These are phyloP conservation scores for Ganoderma meredithae DNA, from an alignment of 1,284 basidiomycete species.

Conservation along the genomic window DNA sequence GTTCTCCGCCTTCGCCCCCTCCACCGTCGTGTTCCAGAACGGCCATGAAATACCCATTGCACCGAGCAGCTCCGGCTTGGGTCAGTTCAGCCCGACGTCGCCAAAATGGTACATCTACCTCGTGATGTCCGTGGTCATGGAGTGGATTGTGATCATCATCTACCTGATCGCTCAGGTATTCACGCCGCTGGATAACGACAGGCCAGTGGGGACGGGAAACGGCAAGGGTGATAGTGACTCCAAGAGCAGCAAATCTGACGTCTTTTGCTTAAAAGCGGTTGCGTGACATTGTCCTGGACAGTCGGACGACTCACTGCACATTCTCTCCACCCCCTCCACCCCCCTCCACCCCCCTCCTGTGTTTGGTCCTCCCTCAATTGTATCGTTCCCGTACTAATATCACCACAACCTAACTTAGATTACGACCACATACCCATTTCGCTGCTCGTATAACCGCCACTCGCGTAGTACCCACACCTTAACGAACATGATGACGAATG, in stretches of 20 bases:
- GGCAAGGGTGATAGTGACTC: neutral
- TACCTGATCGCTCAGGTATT: slow-evolving; percentile 52
- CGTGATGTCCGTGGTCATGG: slow-evolving; percentile 63
- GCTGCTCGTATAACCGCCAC: neutral
- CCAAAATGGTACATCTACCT: slow-evolving; percentile 64
- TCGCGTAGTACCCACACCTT: neutral
- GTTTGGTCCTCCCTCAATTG: neutral
- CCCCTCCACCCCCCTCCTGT: no score
- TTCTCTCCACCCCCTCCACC: no score
- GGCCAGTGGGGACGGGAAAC: slow-evolving; percentile 37
- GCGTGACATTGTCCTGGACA: neutral
- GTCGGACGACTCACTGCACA: neutral
- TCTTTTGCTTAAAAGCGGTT: neutral
- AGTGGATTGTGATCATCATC: slow-evolving; percentile 56
- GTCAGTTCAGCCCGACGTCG: slow-evolving; percentile 59
- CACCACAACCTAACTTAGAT: neutral
- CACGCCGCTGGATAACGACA: slow-evolving; percentile 45
- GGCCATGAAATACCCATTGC: slow-evolving; percentile 17
- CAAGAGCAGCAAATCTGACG: neutral
- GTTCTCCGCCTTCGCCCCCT: slow-evolving; percentile 53
- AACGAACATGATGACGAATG: neutral
- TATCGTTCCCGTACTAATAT: neutral
- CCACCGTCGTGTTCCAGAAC: slow-evolving; percentile 16
- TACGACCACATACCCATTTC: neutral
- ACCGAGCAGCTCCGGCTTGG: slow-evolving; percentile 39